Evolutionary conservation across 2,329 filamentous ascomycete genomes (phyloP), one percentile per base, ranked within the genome.

Genomic region (Cryphonectria naterciae): DNA sequence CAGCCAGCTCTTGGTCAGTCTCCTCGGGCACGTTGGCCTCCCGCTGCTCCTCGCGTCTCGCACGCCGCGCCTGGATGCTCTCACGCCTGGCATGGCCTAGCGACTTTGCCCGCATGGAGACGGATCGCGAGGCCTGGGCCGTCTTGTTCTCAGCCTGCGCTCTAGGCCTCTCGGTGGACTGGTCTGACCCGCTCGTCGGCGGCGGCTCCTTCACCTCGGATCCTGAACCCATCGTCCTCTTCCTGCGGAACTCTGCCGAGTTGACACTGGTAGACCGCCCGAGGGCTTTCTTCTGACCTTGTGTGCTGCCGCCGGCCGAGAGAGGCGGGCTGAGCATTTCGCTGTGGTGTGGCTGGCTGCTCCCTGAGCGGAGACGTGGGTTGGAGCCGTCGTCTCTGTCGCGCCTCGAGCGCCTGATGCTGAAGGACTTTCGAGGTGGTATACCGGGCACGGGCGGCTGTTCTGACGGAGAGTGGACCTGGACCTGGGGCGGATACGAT

Each of bases 191-290:
- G 78, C 92, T 95, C 0, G 92, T 93, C 10, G 88, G 85, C 15
- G 92, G 92, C 39, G 91, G 89, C 28, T 94, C 92, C 62, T 49
- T 83, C 79, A 25, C 85, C 80, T 64, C 84, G 77, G 74, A 80
- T 78, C 74, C 77, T 70, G 79, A 81, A 4, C 78, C 81, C 68
- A 81, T 75, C 83, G 86, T 81, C 68, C 74, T 74, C 22, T 92
- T 89, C 72, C 92, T 85, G 73, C 93, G 88, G 72, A 93, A 90
- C 73, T 97, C 94, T 39, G 92, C 93, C 1, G 93, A 96, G 77
- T 95, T 97, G 68, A 98, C 95, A 78, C 95, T 98, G 11, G 95
- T 94, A 8, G 94, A 97, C 73, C 95, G 89, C 49, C 93, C 93
- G 25, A 98, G 84, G 13, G 90, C 91, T 75, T 92, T 92, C 64